phyloP scores from a whole-genome alignment of 2,329 filamentous ascomycete genomes.

The Trichocomaceae sp. region DNA sequence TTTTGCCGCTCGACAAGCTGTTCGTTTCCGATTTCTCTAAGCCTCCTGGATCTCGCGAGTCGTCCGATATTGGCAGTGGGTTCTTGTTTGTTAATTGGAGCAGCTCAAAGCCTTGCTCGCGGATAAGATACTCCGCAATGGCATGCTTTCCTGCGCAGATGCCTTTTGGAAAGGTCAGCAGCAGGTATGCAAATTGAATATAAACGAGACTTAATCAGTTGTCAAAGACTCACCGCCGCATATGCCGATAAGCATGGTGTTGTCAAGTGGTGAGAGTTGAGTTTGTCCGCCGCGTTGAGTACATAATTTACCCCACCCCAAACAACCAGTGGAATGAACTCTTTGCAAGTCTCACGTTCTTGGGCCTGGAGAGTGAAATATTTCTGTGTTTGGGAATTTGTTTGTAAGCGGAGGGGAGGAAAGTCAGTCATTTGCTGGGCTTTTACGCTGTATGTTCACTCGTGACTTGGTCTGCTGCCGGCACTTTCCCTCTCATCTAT shows the following conservation, averaged over 20 bases:
- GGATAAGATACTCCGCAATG: constrained; percentile 78
- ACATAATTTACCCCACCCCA: constrained; percentile 6
- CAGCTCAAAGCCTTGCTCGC: constrained; percentile 73
- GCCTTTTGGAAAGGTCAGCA: constrained; percentile 46
- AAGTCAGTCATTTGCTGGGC: neutral
- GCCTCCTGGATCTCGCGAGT: constrained; percentile 23
- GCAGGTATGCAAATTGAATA: neutral
- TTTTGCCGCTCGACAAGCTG: constrained; percentile 15
- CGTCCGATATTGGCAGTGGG: constrained; percentile 19
- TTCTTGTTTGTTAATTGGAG: constrained; percentile 51
- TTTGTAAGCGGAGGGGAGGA: neutral
- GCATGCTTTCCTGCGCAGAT: constrained; percentile 91
- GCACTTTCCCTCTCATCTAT: neutral
- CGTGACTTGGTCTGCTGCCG: constrained; percentile 7
- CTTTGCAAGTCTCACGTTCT: neutral
- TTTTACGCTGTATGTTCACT: neutral
- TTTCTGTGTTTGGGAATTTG: no score
- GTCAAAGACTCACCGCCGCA: constrained; percentile 40
- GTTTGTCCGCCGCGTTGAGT: neutral
- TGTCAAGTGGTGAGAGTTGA: neutral
- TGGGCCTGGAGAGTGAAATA: no score
- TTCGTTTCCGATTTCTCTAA: constrained; percentile 22
- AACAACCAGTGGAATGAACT: constrained; percentile 2
- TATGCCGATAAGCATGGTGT: constrained; percentile 49
- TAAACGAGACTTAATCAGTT: neutral